phyloP scores from a whole-genome alignment of 257 asterid genomes.

The Mentha longifolia region DNA sequence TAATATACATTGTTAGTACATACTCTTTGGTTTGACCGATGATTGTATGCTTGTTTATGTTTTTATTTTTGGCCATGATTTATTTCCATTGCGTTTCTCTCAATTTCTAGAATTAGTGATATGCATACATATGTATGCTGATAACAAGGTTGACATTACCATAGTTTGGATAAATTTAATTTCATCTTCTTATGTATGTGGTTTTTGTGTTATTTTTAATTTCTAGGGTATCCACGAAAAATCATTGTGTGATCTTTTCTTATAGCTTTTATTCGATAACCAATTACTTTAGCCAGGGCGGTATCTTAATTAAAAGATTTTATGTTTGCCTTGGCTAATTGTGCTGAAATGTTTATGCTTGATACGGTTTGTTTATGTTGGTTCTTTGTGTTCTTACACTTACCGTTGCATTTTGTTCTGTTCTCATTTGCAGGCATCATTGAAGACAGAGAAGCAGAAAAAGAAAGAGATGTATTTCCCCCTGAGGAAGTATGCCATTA shows the following conservation, averaged over 20 bases:
- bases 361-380: background rate
- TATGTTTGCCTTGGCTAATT: background rate
- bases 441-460: constrained; percentile 74
- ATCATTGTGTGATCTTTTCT: background rate
- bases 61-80: background rate
- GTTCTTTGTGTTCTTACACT: background rate
- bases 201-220: too few relatives aligned
- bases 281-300: too few relatives aligned
- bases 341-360: background rate
- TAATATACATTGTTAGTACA: background rate
- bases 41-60: background rate
- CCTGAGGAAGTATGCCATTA: constrained; percentile 73
- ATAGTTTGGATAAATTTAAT: too few relatives aligned
- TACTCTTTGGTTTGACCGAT: background rate
- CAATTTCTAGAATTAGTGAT: background rate
- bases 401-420: background rate
- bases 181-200: too few relatives aligned
- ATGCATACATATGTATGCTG: background rate
- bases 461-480: constrained; percentile 80
- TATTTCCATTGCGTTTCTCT: background rate
- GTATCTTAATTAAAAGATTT: background rate
- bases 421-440: constrained; percentile 51
- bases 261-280: background rate
- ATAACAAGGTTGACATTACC: background rate
- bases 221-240: too few relatives aligned